A percentile compares a stretch with the other conserved stretches of the same genome.
phyloP scores from a whole-genome alignment of 257 asterid genomes.

The Plantago elongata region DNA sequence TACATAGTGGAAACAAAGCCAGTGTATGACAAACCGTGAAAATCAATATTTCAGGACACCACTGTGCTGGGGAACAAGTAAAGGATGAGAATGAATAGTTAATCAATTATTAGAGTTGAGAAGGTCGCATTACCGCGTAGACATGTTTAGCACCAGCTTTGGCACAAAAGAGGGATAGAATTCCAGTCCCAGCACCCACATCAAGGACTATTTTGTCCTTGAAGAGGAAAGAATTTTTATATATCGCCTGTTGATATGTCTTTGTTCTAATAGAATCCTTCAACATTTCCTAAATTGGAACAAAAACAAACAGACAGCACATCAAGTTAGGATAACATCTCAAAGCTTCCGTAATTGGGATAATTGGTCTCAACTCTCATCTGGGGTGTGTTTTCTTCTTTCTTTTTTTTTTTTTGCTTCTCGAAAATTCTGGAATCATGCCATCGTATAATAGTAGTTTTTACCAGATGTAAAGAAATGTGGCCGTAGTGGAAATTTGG shows the following conservation, averaged over 20 bases:
- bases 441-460: no score
- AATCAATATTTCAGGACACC: no score
- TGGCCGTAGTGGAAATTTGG: no score
- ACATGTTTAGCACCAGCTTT: slow-evolving; percentile 88
- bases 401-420: neutral
- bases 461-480: no score
- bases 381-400: no score
- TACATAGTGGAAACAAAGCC: no score
- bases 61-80: no score
- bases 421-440: neutral
- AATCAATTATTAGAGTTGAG: no score
- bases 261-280: slow-evolving; percentile 88
- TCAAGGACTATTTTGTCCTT: slow-evolving; percentile 93
- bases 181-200: slow-evolving; percentile 99
- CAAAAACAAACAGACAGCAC: slow-evolving; percentile 10
- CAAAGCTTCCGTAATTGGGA: neutral
- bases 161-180: slow-evolving; percentile 95
- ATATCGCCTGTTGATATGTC: slow-evolving; percentile 86
- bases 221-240: slow-evolving; percentile 78
- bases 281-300: slow-evolving; percentile 75
- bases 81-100: neutral
- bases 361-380: neutral
- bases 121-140: slow-evolving; percentile 39
- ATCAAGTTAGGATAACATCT: neutral
- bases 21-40: no score